Percentiles rank a stretch among this genome's conserved stretches.
Conservation (phyloP, 768 basidiomycete genomes). For the Gyrodon lividus region DNA sequence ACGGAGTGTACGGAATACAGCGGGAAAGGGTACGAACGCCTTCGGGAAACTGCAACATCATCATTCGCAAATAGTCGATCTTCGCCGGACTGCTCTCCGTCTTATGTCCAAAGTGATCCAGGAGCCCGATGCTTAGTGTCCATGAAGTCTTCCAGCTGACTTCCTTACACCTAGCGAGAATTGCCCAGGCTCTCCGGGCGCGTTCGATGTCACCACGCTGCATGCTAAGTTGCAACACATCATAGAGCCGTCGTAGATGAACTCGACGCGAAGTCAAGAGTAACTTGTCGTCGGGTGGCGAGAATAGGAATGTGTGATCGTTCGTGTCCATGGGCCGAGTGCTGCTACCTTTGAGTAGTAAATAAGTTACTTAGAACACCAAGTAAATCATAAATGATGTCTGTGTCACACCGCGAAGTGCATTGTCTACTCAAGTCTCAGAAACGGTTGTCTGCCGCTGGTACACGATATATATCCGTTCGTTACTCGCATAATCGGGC, state of each 20-base stretch:
- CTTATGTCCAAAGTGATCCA: conserved; percentile 37
- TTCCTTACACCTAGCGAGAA: conserved; percentile 76
- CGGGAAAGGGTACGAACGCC: conserved; percentile 46
- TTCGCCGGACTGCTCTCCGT: conserved; percentile 34
- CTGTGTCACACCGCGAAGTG: not conserved
- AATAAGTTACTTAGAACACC: no score
- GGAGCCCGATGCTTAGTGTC: conserved; percentile 61
- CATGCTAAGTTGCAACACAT: conserved; percentile 69
- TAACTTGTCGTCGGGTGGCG: conserved; percentile 48
- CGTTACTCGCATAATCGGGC: not conserved
- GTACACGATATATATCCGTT: conserved; percentile 9
- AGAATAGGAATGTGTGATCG: conserved; percentile 59
- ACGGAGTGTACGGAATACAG: conserved; percentile 4
- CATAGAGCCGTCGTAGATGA: conserved; percentile 73
- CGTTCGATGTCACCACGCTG: conserved; percentile 62
- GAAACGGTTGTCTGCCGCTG: conserved; percentile 5
- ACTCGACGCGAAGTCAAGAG: conserved; percentile 60
- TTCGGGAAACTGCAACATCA: conserved; percentile 69
- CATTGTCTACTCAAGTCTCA: not conserved
- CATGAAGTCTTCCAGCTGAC: conserved; percentile 72
- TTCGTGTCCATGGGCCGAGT: conserved; percentile 15
- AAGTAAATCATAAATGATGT: not conserved
- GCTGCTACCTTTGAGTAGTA: no score
- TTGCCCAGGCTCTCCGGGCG: conserved; percentile 70
- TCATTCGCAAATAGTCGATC: conserved; percentile 60